Evolutionary conservation across 352 stramenopile species (phyloP).

Genomic region (Phytopythium aichiense): DNA sequence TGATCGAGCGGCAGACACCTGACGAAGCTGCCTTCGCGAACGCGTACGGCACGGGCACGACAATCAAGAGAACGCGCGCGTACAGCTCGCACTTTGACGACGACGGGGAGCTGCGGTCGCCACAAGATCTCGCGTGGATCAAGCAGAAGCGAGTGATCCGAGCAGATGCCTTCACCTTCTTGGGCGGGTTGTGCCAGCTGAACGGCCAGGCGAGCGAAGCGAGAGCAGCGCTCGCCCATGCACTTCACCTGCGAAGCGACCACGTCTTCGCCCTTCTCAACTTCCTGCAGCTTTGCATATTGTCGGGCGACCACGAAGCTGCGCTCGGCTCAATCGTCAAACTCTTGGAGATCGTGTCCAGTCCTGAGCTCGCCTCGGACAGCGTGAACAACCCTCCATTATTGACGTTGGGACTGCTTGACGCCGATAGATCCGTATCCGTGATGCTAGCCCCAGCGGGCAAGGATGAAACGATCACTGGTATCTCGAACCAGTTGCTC

Average conservation of each 20-base stretch:
- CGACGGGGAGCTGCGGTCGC: conserved; percentile 12
- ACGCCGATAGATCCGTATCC: conserved; percentile 18
- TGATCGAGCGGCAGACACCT: conserved; percentile 21
- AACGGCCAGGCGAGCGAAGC: conserved; percentile 28
- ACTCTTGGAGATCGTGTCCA: conserved; percentile 23
- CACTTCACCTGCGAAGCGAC: conserved; percentile 31
- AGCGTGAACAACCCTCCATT: neutral
- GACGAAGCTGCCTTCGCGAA: conserved; percentile 14
- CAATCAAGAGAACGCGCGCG: neutral
- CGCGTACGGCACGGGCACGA: neutral
- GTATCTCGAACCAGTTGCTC: conserved; percentile 19
- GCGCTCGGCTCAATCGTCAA: conserved; percentile 30
- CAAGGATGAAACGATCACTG: conserved; percentile 4
- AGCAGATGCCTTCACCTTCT: conserved; percentile 31
- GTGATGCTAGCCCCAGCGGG: conserved; percentile 20
- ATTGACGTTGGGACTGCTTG: conserved; percentile 12
- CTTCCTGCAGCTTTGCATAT: conserved; percentile 35
- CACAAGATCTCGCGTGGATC: conserved; percentile 17
- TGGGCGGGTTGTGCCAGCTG: conserved; percentile 32
- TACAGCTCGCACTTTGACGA: conserved; percentile 10
- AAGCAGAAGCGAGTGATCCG: conserved; percentile 33
- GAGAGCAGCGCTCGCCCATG: conserved; percentile 17
- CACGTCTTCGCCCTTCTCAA: conserved; percentile 42
- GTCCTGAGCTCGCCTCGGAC: neutral
- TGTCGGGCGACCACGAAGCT: conserved; percentile 30